phyloP scores from a whole-genome alignment of 73 alveolate species.

The Paramecium primaurelia region DNA sequence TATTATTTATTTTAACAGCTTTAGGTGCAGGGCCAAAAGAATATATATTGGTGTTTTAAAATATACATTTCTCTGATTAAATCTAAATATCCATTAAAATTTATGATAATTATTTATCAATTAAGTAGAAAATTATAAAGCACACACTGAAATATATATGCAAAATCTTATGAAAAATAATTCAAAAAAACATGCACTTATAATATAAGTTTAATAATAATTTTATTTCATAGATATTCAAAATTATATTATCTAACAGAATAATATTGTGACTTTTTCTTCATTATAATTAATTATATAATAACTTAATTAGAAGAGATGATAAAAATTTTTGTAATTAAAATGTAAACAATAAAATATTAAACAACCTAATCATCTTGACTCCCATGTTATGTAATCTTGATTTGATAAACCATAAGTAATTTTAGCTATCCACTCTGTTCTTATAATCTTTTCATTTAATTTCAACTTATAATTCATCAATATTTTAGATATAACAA shows the following conservation, averaged over 20 bases:
- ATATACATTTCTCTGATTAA: not conserved
- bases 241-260: no score
- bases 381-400: not conserved
- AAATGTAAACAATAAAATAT: not conserved
- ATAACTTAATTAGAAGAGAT: no score
- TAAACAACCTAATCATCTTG: not conserved
- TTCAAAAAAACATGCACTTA: no score
- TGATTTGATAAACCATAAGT: constrained; percentile 25
- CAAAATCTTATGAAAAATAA: no score
- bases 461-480: not conserved
- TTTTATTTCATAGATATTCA: no score
- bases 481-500: constrained; percentile 20
- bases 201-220: no score
- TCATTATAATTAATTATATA: no score
- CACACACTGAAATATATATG: no score
- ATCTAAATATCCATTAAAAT: not conserved
- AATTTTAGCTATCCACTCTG: constrained; percentile 8
- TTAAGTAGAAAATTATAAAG: no score
- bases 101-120: not conserved
- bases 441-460: constrained; percentile 29
- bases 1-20: not conserved
- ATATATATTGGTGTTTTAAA: not conserved
- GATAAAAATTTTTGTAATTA: not conserved
- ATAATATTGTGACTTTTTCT: no score
- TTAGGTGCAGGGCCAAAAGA: not conserved